Evolutionary conservation across 768 basidiomycete genomes (phyloP).

Genomic region (Termitomyces sp.): DNA sequence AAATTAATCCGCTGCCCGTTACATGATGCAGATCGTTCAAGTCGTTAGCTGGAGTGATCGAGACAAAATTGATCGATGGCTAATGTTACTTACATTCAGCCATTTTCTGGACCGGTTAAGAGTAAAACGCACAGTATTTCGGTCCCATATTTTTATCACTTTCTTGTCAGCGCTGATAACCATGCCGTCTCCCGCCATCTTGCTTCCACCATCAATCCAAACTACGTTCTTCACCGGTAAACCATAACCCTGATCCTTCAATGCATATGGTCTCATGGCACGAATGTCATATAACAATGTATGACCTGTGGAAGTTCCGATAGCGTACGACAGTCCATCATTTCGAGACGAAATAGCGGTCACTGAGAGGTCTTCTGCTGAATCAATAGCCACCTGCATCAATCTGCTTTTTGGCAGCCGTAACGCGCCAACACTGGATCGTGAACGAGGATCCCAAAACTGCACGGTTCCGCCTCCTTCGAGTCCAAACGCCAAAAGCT

Average conservation of each 20-base stretch:
- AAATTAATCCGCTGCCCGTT: slow-evolving; percentile 81
- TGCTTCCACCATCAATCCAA: slow-evolving; percentile 87
- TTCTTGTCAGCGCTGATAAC: slow-evolving; percentile 93
- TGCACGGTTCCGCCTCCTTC: slow-evolving; percentile 87
- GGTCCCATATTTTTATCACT: slow-evolving; percentile 97
- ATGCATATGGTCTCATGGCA: slow-evolving; percentile 72
- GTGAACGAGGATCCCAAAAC: slow-evolving; percentile 93
- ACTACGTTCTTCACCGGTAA: slow-evolving; percentile 77
- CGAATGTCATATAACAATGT: slow-evolving; percentile 94
- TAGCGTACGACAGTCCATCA: slow-evolving; percentile 90
- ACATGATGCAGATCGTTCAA: slow-evolving; percentile 90
- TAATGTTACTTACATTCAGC: slow-evolving; percentile 24
- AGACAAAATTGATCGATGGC: slow-evolving; percentile 85
- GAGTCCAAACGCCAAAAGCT: slow-evolving; percentile 82
- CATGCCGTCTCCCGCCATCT: slow-evolving; percentile 84
- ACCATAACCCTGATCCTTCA: slow-evolving; percentile 97
- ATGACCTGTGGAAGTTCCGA: slow-evolving; percentile 94
- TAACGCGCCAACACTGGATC: slow-evolving; percentile 68
- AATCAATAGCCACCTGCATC: slow-evolving; percentile 30
- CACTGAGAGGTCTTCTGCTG: slow-evolving; percentile 45
- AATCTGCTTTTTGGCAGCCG: slow-evolving; percentile 53
- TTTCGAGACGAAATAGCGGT: slow-evolving; percentile 81
- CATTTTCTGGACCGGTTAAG: background rate
- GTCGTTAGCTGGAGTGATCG: slow-evolving; percentile 86
- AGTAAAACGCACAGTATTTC: slow-evolving; percentile 56